Evolutionary conservation across 2,329 filamentous ascomycete species (phyloP).

Genomic region (Davidsoniella virescens): DNA sequence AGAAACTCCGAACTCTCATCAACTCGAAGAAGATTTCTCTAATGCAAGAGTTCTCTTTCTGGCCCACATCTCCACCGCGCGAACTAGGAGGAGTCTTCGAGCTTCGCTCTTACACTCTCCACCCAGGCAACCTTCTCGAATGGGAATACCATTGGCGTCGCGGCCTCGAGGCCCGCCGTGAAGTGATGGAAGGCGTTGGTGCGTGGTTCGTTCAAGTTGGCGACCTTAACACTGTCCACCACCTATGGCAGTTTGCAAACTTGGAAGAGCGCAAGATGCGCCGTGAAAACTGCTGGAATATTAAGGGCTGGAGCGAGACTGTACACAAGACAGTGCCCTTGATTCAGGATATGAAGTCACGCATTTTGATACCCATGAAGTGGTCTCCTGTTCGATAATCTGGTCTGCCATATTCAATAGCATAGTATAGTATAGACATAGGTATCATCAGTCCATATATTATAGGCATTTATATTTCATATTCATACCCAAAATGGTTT

Average conservation of each 20-base stretch:
- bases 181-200: constrained; percentile 97
- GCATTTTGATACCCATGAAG: constrained; percentile 83
- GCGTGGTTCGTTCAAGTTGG: constrained; percentile 99
- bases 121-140: constrained; percentile 88
- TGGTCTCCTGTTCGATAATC: constrained; percentile 79
- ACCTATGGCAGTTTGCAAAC: constrained; percentile 97
- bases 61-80: constrained; percentile 86
- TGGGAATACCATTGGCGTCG: constrained; percentile 98
- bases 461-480: no score
- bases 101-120: constrained; percentile 86
- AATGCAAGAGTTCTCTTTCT: constrained; percentile 99
- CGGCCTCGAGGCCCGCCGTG: constrained; percentile 73
- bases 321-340: constrained; percentile 97
- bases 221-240: constrained; percentile 92
- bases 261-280: constrained; percentile 81
- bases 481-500: no score
- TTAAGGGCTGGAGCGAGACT: constrained; percentile 91
- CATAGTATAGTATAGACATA: background rate
- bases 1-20: constrained; percentile 72
- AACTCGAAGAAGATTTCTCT: constrained; percentile 71
- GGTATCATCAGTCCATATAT: no score
- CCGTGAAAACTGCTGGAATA: constrained; percentile 86
- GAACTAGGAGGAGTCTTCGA: constrained; percentile 87
- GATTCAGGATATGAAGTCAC: constrained; percentile 91
- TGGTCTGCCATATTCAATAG: background rate